These are phyloP conservation scores for Lentinula novae-zelandiae DNA, from an alignment of 1,284 basidiomycete genomes.

Conservation along the genomic window DNA sequence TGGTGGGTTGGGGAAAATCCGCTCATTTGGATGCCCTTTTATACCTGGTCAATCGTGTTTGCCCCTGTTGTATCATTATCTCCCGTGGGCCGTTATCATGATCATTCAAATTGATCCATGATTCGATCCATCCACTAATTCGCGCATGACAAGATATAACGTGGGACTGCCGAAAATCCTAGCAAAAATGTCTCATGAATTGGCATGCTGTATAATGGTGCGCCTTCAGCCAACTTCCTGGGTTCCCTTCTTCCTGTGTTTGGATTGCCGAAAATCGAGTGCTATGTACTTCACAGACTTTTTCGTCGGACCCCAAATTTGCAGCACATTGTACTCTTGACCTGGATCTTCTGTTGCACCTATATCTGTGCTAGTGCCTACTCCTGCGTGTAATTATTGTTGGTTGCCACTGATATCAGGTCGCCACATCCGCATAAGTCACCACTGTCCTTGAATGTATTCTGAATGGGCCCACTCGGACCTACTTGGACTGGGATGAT, in stretches of 20 bases:
- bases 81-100: background rate
- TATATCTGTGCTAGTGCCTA: background rate
- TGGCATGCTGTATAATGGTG: background rate
- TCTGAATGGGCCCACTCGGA: too few relatives aligned
- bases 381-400: background rate
- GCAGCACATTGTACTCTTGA: background rate
- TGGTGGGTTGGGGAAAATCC: slow-evolving; percentile 4
- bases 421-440: background rate
- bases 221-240: background rate
- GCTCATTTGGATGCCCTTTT: slow-evolving; percentile 10
- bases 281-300: background rate
- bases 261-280: background rate
- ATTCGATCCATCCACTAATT: slow-evolving; percentile 1
- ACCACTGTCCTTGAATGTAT: too few relatives aligned
- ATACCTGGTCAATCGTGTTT: slow-evolving; percentile 2
- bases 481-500: too few relatives aligned
- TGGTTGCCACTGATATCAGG: background rate
- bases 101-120: background rate
- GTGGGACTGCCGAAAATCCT: background rate
- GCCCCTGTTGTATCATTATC: background rate
- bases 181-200: background rate
- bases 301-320: background rate
- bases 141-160: slow-evolving; percentile 4
- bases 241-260: too few relatives aligned
- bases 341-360: background rate